Conservation (phyloP, 768 basidiomycete genomes). For the Cystobasidium ongulense region DNA sequence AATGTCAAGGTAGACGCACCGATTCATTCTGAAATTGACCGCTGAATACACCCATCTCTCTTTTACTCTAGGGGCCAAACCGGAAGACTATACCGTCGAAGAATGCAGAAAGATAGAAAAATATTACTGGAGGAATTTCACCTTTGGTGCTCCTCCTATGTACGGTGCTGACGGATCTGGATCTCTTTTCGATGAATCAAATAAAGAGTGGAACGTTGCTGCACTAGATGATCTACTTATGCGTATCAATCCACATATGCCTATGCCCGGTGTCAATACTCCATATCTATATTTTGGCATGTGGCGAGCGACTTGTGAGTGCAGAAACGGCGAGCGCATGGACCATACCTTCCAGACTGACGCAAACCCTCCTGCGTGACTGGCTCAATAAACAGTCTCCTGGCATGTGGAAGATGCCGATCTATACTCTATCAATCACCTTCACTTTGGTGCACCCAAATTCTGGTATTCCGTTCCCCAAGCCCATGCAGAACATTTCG, state of each 20-base stretch:
- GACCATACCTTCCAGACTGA: not conserved
- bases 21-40: too few relatives aligned
- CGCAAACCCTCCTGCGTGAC: not conserved
- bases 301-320: conserved; percentile 94
- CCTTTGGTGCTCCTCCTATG: conserved; percentile 83
- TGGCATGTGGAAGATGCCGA: conserved; percentile 99
- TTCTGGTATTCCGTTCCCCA: conserved; percentile 95
- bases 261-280: conserved; percentile 88
- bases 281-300: conserved; percentile 98
- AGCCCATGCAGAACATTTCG: conserved; percentile 68
- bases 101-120: conserved; percentile 81
- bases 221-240: conserved; percentile 76
- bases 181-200: conserved; percentile 59
- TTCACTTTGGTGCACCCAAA: conserved; percentile 93
- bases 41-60: too few relatives aligned
- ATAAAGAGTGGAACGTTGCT: conserved; percentile 87
- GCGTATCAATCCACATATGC: conserved; percentile 63
- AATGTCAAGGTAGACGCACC: too few relatives aligned
- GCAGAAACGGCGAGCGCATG: not conserved
- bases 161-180: conserved; percentile 82
- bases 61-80: conserved; percentile 51
- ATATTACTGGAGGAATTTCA: conserved; percentile 83
- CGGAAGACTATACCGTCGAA: conserved; percentile 75
- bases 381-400: not conserved
- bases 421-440: conserved; percentile 95